A percentile compares a stretch with the other conserved stretches of the same genome.
phyloP scores from a whole-genome alignment of 441 rosid genomes.

The Populus tomentosa region DNA sequence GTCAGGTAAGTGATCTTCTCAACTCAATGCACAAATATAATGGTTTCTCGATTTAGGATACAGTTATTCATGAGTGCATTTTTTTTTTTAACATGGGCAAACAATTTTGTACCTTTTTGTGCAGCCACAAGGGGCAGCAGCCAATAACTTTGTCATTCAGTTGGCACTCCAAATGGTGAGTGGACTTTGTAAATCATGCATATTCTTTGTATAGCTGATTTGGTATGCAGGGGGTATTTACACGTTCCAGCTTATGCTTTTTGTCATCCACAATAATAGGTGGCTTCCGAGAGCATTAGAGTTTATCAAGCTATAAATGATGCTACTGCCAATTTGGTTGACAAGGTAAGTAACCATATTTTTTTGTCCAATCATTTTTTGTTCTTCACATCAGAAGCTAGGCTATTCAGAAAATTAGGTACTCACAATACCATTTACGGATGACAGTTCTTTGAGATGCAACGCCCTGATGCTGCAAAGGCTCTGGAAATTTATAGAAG shows the following conservation, averaged over 20 bases:
- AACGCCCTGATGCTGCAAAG: conserved; percentile 74
- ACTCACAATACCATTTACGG: conserved; percentile 17
- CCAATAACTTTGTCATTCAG: conserved; percentile 73
- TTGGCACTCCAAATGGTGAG: conserved; percentile 87
- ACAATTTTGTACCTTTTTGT: conserved; percentile 18
- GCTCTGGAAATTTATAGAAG: conserved; percentile 81
- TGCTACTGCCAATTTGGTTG: conserved; percentile 63
- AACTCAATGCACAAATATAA: background rate
- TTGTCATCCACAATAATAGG: conserved; percentile 35
- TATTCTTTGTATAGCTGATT: background rate
- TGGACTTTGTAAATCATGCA: conserved; percentile 14
- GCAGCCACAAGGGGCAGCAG: conserved; percentile 96
- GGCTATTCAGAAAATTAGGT: conserved; percentile 5
- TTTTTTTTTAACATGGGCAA: background rate
- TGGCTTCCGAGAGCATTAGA: conserved; percentile 74
- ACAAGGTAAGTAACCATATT: conserved; percentile 53
- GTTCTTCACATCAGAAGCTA: conserved; percentile 15
- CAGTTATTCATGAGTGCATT: background rate
- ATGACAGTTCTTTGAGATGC: conserved; percentile 96
- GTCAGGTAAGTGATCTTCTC: conserved; percentile 54
- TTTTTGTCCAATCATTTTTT: conserved; percentile 8
- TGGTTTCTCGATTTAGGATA: background rate
- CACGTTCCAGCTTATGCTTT: conserved; percentile 2
- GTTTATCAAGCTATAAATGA: conserved; percentile 66
- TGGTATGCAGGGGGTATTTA: background rate